A percentile compares a stretch with the other conserved stretches of the same genome.
Conservation (phyloP, 371 early-diverging fungal species). For the Mucor piriformis region DNA sequence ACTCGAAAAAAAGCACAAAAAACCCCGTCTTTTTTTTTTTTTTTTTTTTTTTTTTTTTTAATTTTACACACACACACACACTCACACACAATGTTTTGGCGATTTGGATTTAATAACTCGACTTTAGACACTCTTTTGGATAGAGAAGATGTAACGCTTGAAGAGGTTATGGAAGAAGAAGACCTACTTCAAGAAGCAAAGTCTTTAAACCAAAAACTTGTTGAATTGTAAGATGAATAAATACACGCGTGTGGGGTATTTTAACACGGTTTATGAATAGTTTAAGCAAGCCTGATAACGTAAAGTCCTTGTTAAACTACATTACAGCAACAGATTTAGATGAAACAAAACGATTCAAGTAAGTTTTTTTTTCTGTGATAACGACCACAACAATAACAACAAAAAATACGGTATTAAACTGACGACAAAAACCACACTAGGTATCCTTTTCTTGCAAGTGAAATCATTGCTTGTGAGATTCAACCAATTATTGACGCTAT, state of each 20-base stretch:
- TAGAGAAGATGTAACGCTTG: conserved; percentile 71
- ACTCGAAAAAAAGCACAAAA: no score
- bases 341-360: conserved; percentile 76
- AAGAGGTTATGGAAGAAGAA: conserved; percentile 79
- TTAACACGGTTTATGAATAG: conserved; percentile 30
- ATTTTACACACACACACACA: no score
- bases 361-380: conserved; percentile 11
- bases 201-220: conserved; percentile 73
- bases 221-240: conserved; percentile 66
- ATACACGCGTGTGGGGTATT: neutral
- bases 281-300: conserved; percentile 62
- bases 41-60: no score
- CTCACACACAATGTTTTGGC: conserved; percentile 75
- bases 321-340: conserved; percentile 68
- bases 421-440: conserved; percentile 29
- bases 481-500: conserved; percentile 79
- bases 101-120: conserved; percentile 78
- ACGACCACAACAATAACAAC: neutral
- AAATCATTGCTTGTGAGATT: conserved; percentile 86
- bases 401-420: neutral
- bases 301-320: conserved; percentile 63
- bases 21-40: no score
- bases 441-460: conserved; percentile 83
- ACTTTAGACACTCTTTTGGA: conserved; percentile 77
- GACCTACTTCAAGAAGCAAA: conserved; percentile 86